Base-by-base conservation (phyloP, 78 protist genomes). In the Chrysochromulina parva region DNA sequence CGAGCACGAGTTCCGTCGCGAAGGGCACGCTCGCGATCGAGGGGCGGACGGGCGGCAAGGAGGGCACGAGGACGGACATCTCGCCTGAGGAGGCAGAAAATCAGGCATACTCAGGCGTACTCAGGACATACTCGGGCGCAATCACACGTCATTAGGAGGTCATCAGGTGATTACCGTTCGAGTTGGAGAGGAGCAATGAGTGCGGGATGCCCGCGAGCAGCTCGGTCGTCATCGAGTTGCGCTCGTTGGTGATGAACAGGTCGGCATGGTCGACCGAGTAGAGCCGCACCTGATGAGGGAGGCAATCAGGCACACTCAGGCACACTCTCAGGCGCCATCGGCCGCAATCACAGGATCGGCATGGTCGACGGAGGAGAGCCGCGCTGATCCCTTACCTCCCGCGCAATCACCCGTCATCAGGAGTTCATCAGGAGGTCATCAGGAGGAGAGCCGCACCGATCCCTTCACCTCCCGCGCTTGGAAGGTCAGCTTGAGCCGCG, bases 401-500 rank as follows among this genome's bases (percentile, higher is more conserved):
- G 38, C 38, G 38, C 38, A 38, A 38, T 38, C 38, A 38, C 38
- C 38, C 38, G 38, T 38, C 38, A 38, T 38, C 38, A 38, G 38
- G 38, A 38, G 38, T 38, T 38, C 38, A 38, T 38, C 38, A 38
- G 38, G 38, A 38, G 38, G 38, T 38, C 38, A 38, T 38, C 38
- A 38, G 38, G 38, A 38, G 38, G 38, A 38, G 38, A 38, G 38
- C 3, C 3, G 20, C 62, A 58, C 7, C 62, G 62, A 13, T 58
- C 62, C 62, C 62, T 14, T 14, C 62, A 13, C 62, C 17, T 17
- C 24, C 22, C 66, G 73, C 53, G 26, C 87, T 53, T 55, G 38
- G 87, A 91, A 85, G 85, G 88, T 24, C 38, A 92, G 94, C 85
- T 66, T 55, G 55, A 92, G 94, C 52, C 94, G 74, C 14, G 94